These are phyloP conservation scores for Aspergillus piperis DNA, from an alignment of 2,329 filamentous ascomycete genomes.

Conservation along the genomic window DNA sequence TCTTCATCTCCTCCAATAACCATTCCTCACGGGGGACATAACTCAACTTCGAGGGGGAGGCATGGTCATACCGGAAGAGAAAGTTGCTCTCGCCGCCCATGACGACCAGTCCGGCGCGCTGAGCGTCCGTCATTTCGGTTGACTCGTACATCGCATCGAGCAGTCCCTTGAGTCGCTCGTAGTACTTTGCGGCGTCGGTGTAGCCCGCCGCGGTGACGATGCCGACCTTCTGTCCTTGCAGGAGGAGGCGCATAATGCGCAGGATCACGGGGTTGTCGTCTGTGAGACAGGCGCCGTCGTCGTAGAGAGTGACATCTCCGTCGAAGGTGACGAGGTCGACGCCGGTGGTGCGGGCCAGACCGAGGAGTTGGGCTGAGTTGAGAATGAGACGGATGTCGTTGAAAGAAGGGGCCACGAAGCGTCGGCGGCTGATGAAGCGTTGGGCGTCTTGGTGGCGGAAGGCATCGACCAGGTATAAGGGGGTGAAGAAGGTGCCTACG, in stretches of 20 bases:
- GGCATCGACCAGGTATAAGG: conserved; percentile 80
- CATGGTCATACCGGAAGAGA: conserved; percentile 75
- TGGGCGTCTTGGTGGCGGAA: conserved; percentile 87
- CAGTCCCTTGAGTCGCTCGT: conserved; percentile 80
- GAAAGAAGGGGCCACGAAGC: conserved; percentile 95
- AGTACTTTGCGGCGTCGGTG: conserved; percentile 82
- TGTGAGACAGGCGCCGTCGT: conserved; percentile 79
- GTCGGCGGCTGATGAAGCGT: conserved; percentile 82
- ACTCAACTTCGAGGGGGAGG: conserved; percentile 66
- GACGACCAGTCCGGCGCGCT: conserved; percentile 79
- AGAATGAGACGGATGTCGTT: conserved; percentile 92
- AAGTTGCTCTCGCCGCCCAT: conserved; percentile 98
- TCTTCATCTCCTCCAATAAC: conserved; percentile 59
- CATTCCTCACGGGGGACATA: conserved; percentile 62
- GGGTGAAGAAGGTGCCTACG: conserved; percentile 91
- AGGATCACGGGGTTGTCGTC: conserved; percentile 75
- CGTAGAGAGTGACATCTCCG: conserved; percentile 94
- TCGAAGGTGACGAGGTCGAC: conserved; percentile 93
- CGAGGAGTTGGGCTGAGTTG: conserved; percentile 93
- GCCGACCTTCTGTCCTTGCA: conserved; percentile 77
- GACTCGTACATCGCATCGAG: conserved; percentile 74
- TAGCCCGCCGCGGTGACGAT: conserved; percentile 98
- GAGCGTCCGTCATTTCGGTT: conserved; percentile 59
- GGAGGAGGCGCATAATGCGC: conserved; percentile 69
- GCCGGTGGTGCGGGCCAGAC: conserved; percentile 71